These are phyloP conservation scores for Protomyces pachydermus DNA, from an alignment of 1,139 yeast genomes.

Conservation along the genomic window DNA sequence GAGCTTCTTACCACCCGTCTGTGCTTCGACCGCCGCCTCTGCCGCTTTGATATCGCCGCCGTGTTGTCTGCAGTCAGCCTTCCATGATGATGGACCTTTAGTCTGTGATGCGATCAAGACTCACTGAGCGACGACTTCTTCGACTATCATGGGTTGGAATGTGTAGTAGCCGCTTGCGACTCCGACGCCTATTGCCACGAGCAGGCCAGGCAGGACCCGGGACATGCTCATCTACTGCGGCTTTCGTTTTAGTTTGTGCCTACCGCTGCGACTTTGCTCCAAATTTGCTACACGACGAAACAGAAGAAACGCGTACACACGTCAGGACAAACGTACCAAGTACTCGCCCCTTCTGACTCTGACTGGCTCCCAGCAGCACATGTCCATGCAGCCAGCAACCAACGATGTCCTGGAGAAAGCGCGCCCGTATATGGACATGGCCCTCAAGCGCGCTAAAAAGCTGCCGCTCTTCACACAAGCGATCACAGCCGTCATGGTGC, in stretches of 20 bases:
- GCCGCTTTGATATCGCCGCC: constrained; percentile 1
- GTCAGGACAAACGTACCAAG: too few relatives aligned
- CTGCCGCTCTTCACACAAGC: constrained; percentile 15
- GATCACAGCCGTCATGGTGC: constrained; percentile 1
- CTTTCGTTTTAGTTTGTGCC: neutral
- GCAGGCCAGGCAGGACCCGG: constrained; percentile 14
- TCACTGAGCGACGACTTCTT: constrained; percentile 19
- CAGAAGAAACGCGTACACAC: too few relatives aligned
- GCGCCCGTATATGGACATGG: constrained; percentile 4
- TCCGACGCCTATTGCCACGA: constrained; percentile 18
- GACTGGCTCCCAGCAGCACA: neutral
- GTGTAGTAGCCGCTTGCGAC: constrained; percentile 20
- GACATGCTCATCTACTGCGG: constrained; percentile 2
- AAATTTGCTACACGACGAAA: too few relatives aligned
- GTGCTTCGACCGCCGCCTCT: neutral
- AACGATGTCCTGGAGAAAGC: constrained; percentile 14
- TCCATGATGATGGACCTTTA: neutral
- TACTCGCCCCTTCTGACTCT: too few relatives aligned
- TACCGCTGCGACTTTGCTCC: neutral
- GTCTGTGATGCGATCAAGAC: neutral
- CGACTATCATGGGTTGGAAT: constrained; percentile 19
- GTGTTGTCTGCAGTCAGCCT: neutral
- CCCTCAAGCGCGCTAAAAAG: constrained; percentile 3
- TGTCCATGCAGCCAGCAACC: neutral
- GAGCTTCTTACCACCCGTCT: constrained; percentile 2